Evolutionary conservation across 2,329 filamentous ascomycete species (phyloP), one percentile per base, ranked within the genome.

Genomic region (Cercospora citrullina): DNA sequence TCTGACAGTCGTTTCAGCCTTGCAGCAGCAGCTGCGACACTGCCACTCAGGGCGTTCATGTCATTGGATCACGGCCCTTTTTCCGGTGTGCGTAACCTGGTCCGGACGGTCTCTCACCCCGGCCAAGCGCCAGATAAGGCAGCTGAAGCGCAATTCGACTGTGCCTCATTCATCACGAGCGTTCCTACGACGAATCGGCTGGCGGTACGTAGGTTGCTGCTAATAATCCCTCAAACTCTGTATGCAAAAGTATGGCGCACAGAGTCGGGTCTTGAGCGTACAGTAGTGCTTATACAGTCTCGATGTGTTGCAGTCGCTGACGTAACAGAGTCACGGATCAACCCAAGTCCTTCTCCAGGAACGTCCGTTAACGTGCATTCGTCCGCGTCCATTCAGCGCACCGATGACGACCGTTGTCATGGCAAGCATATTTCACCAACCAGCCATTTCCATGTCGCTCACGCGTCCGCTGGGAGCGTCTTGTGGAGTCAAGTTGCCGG

Each of bases 171-270:
- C 55, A 59, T 59, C 55, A 31, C 55, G 14, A n/a, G 26, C n/a
- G 2, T 12, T 36, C 12, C 28, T 7, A 18, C n/a, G 55, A 59
- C 55, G 55, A 59, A 59, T 59, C 55, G 31, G 55, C n/a, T 18
- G 55, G 30, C 3, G 16, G 9, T 9, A 31, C 28, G 31, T 23
- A 16, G 55, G 55, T 23, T 36, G 28, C n/a, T 59, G 55, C 30
- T 23, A 12, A 23, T 28, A 36, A 59, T 59, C 28, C 18, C 55
- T 18, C 55, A 18, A 59, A 36, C 28, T 59, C 5, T 33, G 31
- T 59, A 31, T 59, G 55, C 55, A 36, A 59, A 42, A n/a, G 48
- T 59, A 31, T 59, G n/a, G 30, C 55, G 55, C 55, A 23, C 23
- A 59, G 28, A 23, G 16, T 28, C 59, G 59, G 59, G 23, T 45